Conservation (phyloP, 2,329 filamentous ascomycete genomes). For the Aspergillus sergii region DNA sequence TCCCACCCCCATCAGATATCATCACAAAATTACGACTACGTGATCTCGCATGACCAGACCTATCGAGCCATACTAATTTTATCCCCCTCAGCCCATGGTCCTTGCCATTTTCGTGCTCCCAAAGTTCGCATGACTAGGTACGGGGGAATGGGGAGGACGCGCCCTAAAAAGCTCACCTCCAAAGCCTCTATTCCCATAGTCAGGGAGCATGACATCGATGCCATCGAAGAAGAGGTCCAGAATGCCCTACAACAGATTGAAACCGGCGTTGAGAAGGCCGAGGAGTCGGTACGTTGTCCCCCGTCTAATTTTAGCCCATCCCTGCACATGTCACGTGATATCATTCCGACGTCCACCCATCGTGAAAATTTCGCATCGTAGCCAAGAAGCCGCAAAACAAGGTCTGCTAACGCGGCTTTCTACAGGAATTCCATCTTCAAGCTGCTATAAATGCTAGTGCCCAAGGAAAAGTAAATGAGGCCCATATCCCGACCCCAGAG, state of each 20-base stretch:
- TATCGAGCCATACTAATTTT: conserved; percentile 68
- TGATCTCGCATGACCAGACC: conserved; percentile 58
- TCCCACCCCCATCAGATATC: conserved; percentile 53
- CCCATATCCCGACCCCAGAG: conserved; percentile 70
- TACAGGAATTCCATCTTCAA: conserved; percentile 92
- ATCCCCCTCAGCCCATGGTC: conserved; percentile 54
- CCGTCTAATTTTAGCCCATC: conserved; percentile 34
- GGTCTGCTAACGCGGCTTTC: conserved; percentile 20
- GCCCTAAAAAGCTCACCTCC: conserved; percentile 75
- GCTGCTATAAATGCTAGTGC: conserved; percentile 71
- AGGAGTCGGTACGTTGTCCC: conserved; percentile 83
- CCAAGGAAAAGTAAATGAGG: conserved; percentile 63
- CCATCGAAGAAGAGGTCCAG: conserved; percentile 82
- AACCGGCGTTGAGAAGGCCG: conserved; percentile 93
- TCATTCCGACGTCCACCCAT: conserved; percentile 30
- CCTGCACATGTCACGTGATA: conserved; percentile 44
- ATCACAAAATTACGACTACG: conserved; percentile 59
- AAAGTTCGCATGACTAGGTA: conserved; percentile 49
- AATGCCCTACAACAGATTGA: conserved; percentile 82
- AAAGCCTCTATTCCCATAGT: conserved; percentile 87
- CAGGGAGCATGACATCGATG: conserved; percentile 87
- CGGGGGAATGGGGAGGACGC: conserved; percentile 51
- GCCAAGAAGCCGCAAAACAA: conserved; percentile 18
- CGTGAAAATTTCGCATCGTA: conserved; percentile 35
- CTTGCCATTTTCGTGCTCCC: conserved; percentile 39